Percentiles rank a stretch among this genome's conserved stretches.
Conservation (phyloP, 345 rosid genomes). For the Eucalyptus sp. region DNA sequence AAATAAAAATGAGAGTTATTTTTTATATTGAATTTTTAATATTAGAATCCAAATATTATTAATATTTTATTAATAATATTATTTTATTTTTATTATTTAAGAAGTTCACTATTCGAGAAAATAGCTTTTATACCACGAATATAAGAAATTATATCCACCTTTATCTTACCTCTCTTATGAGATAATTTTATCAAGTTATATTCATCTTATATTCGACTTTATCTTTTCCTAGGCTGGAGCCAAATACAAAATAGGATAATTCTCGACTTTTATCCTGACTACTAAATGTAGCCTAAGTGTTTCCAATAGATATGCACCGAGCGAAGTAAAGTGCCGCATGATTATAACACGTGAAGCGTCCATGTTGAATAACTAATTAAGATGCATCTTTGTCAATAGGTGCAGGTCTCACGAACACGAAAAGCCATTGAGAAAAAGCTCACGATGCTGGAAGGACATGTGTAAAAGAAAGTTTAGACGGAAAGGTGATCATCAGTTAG, state of each 20-base stretch:
- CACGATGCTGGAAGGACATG: accelerated
- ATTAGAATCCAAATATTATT: no score
- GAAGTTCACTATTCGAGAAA: accelerated
- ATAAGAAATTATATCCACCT: accelerated
- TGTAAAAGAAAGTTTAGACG: background rate
- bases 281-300: no score
- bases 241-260: no score
- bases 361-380: background rate
- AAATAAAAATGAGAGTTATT: no score
- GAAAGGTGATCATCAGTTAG: background rate
- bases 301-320: accelerated
- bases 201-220: no score
- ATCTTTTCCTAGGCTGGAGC: accelerated
- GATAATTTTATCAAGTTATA: no score
- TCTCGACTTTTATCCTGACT: accelerated
- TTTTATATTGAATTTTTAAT: no score
- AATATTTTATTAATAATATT: accelerated
- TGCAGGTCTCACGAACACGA: background rate
- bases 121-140: accelerated
- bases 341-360: accelerated
- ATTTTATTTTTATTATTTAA: no score
- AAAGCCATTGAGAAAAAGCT: background rate
- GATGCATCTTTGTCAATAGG: background rate
- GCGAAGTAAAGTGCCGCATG: accelerated
- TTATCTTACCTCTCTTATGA: accelerated